Evolutionary conservation across 768 basidiomycete genomes (phyloP), one percentile per base, ranked within the genome.

Genomic region (Fibroporia radiculosa): DNA sequence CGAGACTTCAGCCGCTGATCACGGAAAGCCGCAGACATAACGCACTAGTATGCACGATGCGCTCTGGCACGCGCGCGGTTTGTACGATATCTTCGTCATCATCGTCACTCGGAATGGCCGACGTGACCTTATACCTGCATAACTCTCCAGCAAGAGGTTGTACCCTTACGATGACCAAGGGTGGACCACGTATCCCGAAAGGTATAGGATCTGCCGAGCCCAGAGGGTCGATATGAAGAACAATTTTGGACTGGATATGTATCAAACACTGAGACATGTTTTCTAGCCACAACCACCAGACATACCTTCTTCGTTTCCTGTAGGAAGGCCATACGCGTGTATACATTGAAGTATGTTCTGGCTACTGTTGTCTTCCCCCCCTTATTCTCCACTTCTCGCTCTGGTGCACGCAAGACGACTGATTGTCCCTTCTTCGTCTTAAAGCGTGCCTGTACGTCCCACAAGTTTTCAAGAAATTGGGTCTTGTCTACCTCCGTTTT

Each of bases 261-360:
- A 13, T 19, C n/a, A n/a, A n/a, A n/a, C n/a, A n/a, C n/a, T n/a
- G n/a, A 35, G 34, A 35, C 29, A n/a, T n/a, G 34, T 19, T 18
- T 11, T 19, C 16, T 8, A 19, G 34, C 34, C 34, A 39, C 11
- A 19, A 26, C 37, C 33, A 13, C 18, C 16, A 16, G 29, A 48
- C 63, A 39, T 40, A 90, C 92, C 77, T 93, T 93, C 64, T 79
- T 84, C 3, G 66, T 66, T 56, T 91, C 85, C 55, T 80, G 77
- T 8, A 92, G 65, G 59, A 87, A 92, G 3, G 82, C 81, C 10
- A 78, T 84, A 32, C 87, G 71, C 54, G 88, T 81, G 60, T 93
- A 95, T 14, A 95, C 75, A 56, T 93, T 93, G 66, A 81, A 93
- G 61, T 84, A 95, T n/a, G 88, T 82, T 47, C 80, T 74, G 13